These are phyloP conservation scores for Hordeum marinum DNA, from an alignment of 176 grass and related monocot genomes.

Conservation along the genomic window DNA sequence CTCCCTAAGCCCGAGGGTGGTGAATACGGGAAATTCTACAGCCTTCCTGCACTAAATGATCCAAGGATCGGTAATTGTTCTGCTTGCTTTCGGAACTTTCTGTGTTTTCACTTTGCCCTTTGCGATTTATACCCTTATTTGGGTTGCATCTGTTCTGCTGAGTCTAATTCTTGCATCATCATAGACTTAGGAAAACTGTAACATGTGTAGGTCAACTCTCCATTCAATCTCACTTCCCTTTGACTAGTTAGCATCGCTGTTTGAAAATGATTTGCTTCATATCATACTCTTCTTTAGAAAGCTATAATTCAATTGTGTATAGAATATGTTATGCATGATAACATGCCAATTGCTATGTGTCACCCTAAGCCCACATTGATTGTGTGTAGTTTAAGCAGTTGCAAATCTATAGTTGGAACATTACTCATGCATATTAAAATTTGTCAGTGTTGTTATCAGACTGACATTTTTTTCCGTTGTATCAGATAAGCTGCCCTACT, in stretches of 20 bases:
- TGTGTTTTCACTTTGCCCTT: background rate
- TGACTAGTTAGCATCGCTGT: background rate
- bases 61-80: conserved; percentile 61
- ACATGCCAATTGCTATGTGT: background rate
- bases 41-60: conserved; percentile 67
- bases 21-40: conserved; percentile 81
- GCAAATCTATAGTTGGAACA: background rate
- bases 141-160: background rate
- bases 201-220: background rate
- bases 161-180: background rate
- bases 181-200: background rate
- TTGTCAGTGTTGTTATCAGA: background rate
- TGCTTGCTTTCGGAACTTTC: background rate
- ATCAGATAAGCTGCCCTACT: conserved; percentile 76
- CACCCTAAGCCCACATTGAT: background rate
- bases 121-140: background rate
- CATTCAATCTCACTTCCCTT: background rate
- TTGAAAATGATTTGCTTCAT: background rate
- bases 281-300: background rate
- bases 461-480: conserved; percentile 1
- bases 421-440: background rate
- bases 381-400: background rate
- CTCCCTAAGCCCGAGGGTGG: conserved; percentile 65
- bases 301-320: background rate
- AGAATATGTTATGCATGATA: background rate